Evolutionary conservation across 805 yeast genomes (phyloP), one percentile per base, ranked within the genome.

Genomic region (Wickerhamomyces tratensis): DNA sequence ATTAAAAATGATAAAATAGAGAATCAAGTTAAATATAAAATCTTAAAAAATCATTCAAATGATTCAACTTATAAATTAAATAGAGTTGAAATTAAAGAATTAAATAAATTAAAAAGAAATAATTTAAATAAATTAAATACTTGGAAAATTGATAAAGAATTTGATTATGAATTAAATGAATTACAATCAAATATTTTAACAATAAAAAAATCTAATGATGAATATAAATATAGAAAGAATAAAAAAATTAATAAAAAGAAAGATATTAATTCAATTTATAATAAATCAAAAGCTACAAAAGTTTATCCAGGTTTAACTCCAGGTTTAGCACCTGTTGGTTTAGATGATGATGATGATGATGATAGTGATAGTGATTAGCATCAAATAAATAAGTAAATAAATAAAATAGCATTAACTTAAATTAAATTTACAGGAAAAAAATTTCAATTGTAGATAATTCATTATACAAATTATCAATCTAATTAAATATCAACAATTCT

Each of bases 281-380:
- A 52, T 42, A 50, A 49, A 44, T 41, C 45, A 25, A 41, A 43
- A 39, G 37, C 42, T 29, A 61, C 53, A 42, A 56, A 57, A 40
- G 59, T 61, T 27, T 68, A 61, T 45, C 63, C 85, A 36, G 91
- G 93, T 27, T 67, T 85, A 43, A 85, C 94, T 0, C 94, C 93
- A 1, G 94, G 94, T 47, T 70, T 85, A 60, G 94, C 93, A 1
- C 93, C 93, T 31, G 88, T 85, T 25, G 89, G 79, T 33, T 66
- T 69, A 49, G 72, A 75, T 37, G 81, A 77, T 49, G 79, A 76
- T 44, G 77, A 72, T 26, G 62, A 57, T 13, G 36, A 29, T 26
- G 44, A 39, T 10, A 55, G 58, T 35, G 63, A 58, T 15, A 64
- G 59, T 27, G 30, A 27, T 27, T 27, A 27, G 30, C 30, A n/a